phyloP scores from a whole-genome alignment of 2,329 filamentous ascomycete genomes.

The Ascochyta fabae region DNA sequence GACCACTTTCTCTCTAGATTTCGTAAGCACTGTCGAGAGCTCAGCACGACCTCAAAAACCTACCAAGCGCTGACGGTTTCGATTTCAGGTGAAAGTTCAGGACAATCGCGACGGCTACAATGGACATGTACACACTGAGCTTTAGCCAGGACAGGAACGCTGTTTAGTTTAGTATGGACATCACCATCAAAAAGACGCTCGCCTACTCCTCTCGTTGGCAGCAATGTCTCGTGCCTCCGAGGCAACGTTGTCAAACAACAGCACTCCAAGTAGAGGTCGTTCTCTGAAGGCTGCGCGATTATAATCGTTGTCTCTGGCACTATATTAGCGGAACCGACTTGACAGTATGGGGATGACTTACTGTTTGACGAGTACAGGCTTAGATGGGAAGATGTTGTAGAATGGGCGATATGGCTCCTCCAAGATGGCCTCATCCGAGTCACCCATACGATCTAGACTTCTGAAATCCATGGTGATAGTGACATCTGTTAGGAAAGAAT shows the following conservation, averaged over 20 bases:
- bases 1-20: conserved; percentile 75
- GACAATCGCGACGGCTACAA: conserved; percentile 89
- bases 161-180: conserved; percentile 27
- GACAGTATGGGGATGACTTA: conserved; percentile 18
- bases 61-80: conserved; percentile 57
- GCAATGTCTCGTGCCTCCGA: conserved; percentile 80
- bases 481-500: not conserved
- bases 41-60: not conserved
- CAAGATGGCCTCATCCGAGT: conserved; percentile 40
- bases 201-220: conserved; percentile 73
- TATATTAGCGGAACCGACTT: not conserved
- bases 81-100: conserved; percentile 89
- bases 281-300: conserved; percentile 60
- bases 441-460: conserved; percentile 31
- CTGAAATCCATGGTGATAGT: conserved; percentile 44
- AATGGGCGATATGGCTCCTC: conserved; percentile 57
- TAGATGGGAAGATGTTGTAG: conserved; percentile 57
- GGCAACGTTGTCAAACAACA: conserved; percentile 76
- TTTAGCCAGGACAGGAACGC: conserved; percentile 90
- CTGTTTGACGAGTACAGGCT: conserved; percentile 57
- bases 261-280: conserved; percentile 68
- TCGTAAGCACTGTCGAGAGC: conserved; percentile 2
- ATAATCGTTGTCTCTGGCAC: conserved; percentile 50
- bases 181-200: not conserved
- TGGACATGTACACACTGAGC: conserved; percentile 85